A percentile compares a stretch with the other conserved stretches of the same genome.
phyloP scores from a whole-genome alignment of 345 rosid species.

The Hypericum perforatum region DNA sequence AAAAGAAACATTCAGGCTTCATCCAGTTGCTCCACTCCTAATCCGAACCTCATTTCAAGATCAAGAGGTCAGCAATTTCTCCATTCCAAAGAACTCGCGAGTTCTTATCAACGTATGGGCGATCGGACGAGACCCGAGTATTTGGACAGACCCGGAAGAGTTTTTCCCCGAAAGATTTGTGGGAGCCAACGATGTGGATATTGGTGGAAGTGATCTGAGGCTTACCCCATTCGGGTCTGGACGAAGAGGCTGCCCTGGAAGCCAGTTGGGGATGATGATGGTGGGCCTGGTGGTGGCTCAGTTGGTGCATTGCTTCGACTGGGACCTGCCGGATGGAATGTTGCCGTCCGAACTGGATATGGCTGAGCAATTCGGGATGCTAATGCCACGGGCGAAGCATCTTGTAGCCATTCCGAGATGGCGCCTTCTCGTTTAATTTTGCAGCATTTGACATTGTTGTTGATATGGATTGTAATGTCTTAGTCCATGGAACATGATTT shows the following conservation, averaged over 20 bases:
- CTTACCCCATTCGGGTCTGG: constrained; percentile 93
- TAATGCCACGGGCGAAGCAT: constrained; percentile 64
- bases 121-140: constrained; percentile 55
- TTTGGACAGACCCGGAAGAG: constrained; percentile 66
- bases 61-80: constrained; percentile 44
- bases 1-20: constrained; percentile 76
- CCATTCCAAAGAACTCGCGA: constrained; percentile 57
- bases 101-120: constrained; percentile 73
- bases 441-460: too few relatives aligned
- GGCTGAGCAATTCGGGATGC: constrained; percentile 73
- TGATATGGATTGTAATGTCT: too few relatives aligned
- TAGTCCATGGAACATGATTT: too few relatives aligned
- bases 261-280: constrained; percentile 76
- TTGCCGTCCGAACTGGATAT: constrained; percentile 75
- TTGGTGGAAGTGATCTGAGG: constrained; percentile 64
- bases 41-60: constrained; percentile 76
- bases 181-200: constrained; percentile 50
- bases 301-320: constrained; percentile 59
- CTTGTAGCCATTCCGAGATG: constrained; percentile 53
- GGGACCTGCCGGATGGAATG: constrained; percentile 88
- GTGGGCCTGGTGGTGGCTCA: constrained; percentile 63
- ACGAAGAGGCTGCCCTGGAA: constrained; percentile 83
- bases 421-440: constrained; percentile 19
- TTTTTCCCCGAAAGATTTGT: constrained; percentile 72
- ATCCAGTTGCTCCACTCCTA: constrained; percentile 90